phyloP scores from a whole-genome alignment of 148 eudicot genomes.

The Selenicereus undatus region DNA sequence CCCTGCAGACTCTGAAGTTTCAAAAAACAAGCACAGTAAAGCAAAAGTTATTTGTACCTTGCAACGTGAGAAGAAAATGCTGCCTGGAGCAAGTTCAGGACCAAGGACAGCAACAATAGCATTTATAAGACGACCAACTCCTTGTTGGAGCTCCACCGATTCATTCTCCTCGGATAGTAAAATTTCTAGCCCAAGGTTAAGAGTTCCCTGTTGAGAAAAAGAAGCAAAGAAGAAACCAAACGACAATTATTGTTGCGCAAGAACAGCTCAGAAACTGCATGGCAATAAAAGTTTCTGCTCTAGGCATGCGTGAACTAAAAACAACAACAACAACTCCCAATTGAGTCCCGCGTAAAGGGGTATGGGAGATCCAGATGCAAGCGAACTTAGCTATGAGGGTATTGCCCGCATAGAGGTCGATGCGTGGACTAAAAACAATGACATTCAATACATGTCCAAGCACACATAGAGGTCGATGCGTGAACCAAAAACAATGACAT shows the following conservation, averaged over 20 bases:
- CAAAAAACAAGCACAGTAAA: neutral
- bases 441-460: neutral
- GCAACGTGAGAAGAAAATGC: conserved; percentile 97
- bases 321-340: neutral
- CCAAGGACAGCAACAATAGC: conserved; percentile 98
- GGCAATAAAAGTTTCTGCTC: neutral
- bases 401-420: no score
- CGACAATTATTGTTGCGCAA: neutral
- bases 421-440: neutral
- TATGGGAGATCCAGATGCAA: no score
- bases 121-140: conserved; percentile 91
- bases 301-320: neutral
- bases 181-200: conserved; percentile 85
- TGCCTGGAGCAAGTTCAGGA: conserved; percentile 96
- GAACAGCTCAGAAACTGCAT: neutral
- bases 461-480: no score
- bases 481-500: no score
- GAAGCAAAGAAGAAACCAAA: conserved; percentile 19
- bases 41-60: conserved; percentile 48
- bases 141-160: conserved; percentile 91
- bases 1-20: neutral
- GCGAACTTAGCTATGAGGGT: no score
- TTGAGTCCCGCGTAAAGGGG: no score
- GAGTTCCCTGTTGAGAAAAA: conserved; percentile 62
- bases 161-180: conserved; percentile 89